Percentiles rank a stretch among this genome's conserved stretches.
Conservation (phyloP, 768 basidiomycete species). For the Mycena chlorophos region DNA sequence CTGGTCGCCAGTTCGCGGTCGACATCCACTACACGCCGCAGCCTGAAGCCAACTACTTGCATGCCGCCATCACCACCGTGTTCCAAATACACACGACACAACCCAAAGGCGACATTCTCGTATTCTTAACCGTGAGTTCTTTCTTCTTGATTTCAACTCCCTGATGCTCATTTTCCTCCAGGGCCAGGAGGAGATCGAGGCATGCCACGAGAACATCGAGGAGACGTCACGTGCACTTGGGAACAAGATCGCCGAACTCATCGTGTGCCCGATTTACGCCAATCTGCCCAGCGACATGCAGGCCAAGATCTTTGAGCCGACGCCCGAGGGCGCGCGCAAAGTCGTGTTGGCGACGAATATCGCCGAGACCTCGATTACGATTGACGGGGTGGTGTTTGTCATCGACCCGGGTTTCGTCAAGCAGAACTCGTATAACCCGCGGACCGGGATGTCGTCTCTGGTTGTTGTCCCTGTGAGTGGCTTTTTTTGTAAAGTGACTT, state of each 20-base stretch:
- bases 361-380: conserved; percentile 99
- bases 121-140: conserved; percentile 89
- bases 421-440: conserved; percentile 97
- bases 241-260: conserved; percentile 92
- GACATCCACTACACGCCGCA: conserved; percentile 99
- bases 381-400: conserved; percentile 98
- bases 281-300: conserved; percentile 99
- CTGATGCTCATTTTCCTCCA: conserved; percentile 28
- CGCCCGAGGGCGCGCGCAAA: conserved; percentile 93
- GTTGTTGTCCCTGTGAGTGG: conserved; percentile 87
- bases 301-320: conserved; percentile 98
- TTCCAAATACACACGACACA: conserved; percentile 99
- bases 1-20: conserved; percentile 95
- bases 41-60: conserved; percentile 98
- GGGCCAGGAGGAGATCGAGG: conserved; percentile 99
- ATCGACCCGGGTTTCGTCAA: conserved; percentile 99
- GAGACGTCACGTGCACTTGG: conserved; percentile 94
- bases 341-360: conserved; percentile 99
- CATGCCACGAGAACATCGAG: conserved; percentile 91
- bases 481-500: not conserved
- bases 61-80: conserved; percentile 97
- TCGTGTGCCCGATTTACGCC: conserved; percentile 97
- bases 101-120: conserved; percentile 94
- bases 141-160: not conserved
- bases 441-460: conserved; percentile 97